These are phyloP conservation scores for Aspergillus sp. DNA, from an alignment of 2,329 filamentous ascomycete species.

Conservation along the genomic window DNA sequence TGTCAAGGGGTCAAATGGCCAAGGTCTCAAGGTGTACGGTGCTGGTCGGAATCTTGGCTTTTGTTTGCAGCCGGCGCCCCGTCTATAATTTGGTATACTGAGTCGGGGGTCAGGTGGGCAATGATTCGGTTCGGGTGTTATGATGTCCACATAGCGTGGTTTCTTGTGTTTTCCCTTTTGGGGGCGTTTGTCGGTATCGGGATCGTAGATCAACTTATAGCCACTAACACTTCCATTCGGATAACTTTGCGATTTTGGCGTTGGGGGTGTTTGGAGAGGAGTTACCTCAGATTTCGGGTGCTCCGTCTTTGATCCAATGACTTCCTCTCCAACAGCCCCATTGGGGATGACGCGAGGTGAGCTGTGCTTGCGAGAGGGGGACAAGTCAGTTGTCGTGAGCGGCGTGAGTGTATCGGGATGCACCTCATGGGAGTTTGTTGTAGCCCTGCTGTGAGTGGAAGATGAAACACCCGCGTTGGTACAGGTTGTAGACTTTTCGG, in stretches of 20 bases:
- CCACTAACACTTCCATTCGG: conserved; percentile 55
- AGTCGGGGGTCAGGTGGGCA: conserved; percentile 80
- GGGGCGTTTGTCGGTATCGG: conserved; percentile 59
- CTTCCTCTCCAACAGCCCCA: conserved; percentile 28
- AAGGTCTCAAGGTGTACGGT: conserved; percentile 78
- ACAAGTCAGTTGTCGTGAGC: conserved; percentile 65
- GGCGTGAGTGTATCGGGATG: conserved; percentile 60
- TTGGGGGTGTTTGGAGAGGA: conserved; percentile 45
- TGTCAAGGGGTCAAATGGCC: conserved; percentile 75
- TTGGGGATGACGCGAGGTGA: conserved; percentile 47
- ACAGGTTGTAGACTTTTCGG: conserved; percentile 71
- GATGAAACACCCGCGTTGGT: conserved; percentile 70
- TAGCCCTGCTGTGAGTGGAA: conserved; percentile 58
- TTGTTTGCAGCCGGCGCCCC: conserved; percentile 64
- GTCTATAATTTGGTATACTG: conserved; percentile 61
- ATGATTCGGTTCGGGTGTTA: conserved; percentile 56
- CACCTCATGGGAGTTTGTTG: conserved; percentile 57
- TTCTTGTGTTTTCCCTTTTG: conserved; percentile 57
- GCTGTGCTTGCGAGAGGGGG: conserved; percentile 59
- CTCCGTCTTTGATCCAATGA: conserved; percentile 28
- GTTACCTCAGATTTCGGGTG: conserved; percentile 36
- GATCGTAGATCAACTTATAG: conserved; percentile 62
- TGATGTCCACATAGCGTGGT: conserved; percentile 53
- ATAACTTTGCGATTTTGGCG: conserved; percentile 51
- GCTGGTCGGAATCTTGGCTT: conserved; percentile 69